Evolutionary conservation across 192 early-diverging fungal species (phyloP), one percentile per base, ranked within the genome.

Genomic region (Backusella circina): DNA sequence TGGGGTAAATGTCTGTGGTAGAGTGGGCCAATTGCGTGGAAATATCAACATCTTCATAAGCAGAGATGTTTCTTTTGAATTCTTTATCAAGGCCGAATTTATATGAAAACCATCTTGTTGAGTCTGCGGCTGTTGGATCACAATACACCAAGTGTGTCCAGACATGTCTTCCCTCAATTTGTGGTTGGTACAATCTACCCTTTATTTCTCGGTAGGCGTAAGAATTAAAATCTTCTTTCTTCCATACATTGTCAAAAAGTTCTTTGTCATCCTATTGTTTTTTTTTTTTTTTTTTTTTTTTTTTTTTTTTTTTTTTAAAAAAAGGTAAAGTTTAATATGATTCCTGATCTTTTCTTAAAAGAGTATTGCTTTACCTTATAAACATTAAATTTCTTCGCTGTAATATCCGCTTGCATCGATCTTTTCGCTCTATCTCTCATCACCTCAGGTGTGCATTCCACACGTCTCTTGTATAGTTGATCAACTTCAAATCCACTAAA

Each of bases 71-170:
- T 37, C 35, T 21, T 18, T 8, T 18, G 8, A 44, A 41, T 15
- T 26, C 28, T 1, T 54, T 3, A 16, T 75, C 68, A 1, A 79
- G 15, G 5, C 44, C 78, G 23, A 79, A 79, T 31, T 74, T 73
- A 18, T 71, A 18, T 21, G 21, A 18, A 15, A 75, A 61, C 78
- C 78, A 79, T 26, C 68, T 16, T 0, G 61, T 41, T 18, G 78
- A 71, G 6, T 66, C 31, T 13, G 21, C 35, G 6, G 51, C 51
- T 5, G 51, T 26, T 10, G 21, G 21, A 57, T 71, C 26, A 31
- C 66, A 57, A 1, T 26, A 33, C 7, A 36, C 64, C 0, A 79
- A 16, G 30, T 30, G 18, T n/a, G 75, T 75, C 35, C 70, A 75
- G 2, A 72, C 15, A 6, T 47, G 10, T 1, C 23, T 26, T 26